Percentiles rank a stretch among this genome's conserved stretches.
phyloP scores from a whole-genome alignment of 768 basidiomycete species.

The Gymnopilus junonius region DNA sequence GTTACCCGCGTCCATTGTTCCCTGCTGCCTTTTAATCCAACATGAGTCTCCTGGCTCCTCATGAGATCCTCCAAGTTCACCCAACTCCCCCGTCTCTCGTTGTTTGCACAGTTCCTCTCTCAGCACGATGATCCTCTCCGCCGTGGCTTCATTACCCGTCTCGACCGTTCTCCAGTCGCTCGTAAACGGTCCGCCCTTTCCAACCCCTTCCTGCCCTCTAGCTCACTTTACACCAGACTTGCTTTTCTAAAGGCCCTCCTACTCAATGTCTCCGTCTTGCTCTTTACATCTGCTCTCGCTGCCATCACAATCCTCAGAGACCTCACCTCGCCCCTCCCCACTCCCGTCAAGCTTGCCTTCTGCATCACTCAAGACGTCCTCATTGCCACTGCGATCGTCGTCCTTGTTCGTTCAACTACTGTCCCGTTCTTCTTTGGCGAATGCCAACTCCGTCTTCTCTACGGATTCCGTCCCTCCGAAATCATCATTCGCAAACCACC shows the following conservation, averaged over 20 bases:
- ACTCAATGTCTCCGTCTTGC: constrained; percentile 29
- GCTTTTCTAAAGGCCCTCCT: constrained; percentile 29
- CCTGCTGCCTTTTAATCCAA: not conserved
- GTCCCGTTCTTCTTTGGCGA: constrained; percentile 39
- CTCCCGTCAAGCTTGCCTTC: constrained; percentile 22
- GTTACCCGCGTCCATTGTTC: constrained; percentile 7
- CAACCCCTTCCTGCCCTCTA: not conserved
- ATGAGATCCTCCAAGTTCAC: constrained; percentile 23
- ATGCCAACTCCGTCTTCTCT: constrained; percentile 32
- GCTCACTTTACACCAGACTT: constrained; percentile 16
- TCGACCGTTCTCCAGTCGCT: constrained; percentile 30
- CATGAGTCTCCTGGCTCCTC: not conserved
- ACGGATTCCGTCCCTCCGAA: constrained; percentile 35
- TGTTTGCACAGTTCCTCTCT: constrained; percentile 27
- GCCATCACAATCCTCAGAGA: constrained; percentile 19
- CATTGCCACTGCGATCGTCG: constrained; percentile 28
- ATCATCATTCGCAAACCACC: constrained; percentile 34
- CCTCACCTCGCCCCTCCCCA: constrained; percentile 20
- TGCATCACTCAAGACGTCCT: constrained; percentile 33
- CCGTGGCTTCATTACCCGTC: constrained; percentile 34
- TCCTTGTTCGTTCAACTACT: constrained; percentile 31
- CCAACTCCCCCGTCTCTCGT: constrained; percentile 16
- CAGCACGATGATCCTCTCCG: constrained; percentile 25
- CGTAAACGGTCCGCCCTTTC: constrained; percentile 22
- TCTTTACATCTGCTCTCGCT: constrained; percentile 22